Base-by-base conservation (phyloP, 2,329 filamentous ascomycete species). In the Beauveria australis region DNA sequence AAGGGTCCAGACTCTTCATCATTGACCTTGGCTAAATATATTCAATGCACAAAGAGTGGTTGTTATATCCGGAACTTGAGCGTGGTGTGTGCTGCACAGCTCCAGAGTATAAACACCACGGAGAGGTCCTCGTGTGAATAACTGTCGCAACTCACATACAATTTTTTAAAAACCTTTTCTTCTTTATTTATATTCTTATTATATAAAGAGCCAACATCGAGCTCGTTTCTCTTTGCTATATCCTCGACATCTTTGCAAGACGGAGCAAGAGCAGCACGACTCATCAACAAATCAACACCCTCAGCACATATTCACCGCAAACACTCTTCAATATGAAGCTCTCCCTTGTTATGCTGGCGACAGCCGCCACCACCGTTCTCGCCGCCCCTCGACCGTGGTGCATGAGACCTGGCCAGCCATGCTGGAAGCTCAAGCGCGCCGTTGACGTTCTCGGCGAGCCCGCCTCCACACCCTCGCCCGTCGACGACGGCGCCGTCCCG, bases 391-490 rank as follows among this genome's bases (percentile, higher is more conserved):
- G 10, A 5, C 58, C 49, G 4, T 61, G 53, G 52, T 61, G 60
- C 53, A 6, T 46, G n/a, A 40, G 51, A 18, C 40, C 44, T 6
- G 28, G 12, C 51, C 14, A 48, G 37, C 37, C 43, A 3, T 48
- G 49, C 59, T 54, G 51, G 43, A 47, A 53, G 41, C 71, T 72
- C 65, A 75, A 74, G 69, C 76, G 75, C 63, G 74, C 73, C 19
- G 71, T 73, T 64, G 70, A 72, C 12, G 69, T 70, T 60, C 68
- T 74, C 63, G 53, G 67, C 64, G 63, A 61, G 14, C 66, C 49
- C 60, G 61, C 26, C 58, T 66, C 43, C 66, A 37, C 28, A 30
- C n/a, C 41, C 41, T 10, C 18, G 33, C 41, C n/a, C 41, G 5
- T 19, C 30, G 30, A 22, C n/a, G 67, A 16, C 69, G 67, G 40